phyloP scores from a whole-genome alignment of 2,329 filamentous ascomycete species.

The Stagonosporopsis rhizophila region DNA sequence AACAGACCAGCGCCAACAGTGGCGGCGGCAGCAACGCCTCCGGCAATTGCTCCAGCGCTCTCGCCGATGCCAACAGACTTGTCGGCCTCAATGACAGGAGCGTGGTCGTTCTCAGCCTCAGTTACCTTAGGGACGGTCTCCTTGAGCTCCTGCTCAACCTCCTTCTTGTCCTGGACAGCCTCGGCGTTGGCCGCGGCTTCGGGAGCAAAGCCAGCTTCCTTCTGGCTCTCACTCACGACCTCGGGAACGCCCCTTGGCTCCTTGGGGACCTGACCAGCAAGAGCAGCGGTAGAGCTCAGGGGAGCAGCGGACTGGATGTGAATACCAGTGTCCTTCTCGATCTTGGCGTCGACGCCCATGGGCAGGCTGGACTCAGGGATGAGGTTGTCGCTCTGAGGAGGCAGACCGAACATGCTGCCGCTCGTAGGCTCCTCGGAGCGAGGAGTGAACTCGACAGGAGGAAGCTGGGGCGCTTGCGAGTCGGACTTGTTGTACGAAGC shows the following conservation, averaged over 20 bases:
- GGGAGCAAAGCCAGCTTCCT: constrained; percentile 67
- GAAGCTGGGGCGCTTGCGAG: constrained; percentile 56
- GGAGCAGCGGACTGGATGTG: constrained; percentile 54
- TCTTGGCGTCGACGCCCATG: constrained; percentile 60
- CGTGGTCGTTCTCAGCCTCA: constrained; percentile 51
- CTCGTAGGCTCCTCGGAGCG: constrained; percentile 53
- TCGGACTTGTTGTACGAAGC: constrained; percentile 86
- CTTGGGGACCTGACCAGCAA: constrained; percentile 55
- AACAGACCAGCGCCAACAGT: constrained; percentile 54
- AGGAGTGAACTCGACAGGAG: constrained; percentile 54
- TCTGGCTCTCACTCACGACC: constrained; percentile 75
- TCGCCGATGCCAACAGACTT: constrained; percentile 18
- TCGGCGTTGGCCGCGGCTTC: constrained; percentile 71
- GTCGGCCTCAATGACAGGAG: constrained; percentile 27
- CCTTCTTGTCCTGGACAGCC: constrained; percentile 74
- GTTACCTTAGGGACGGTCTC: constrained; percentile 68
- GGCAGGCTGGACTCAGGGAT: constrained; percentile 86
- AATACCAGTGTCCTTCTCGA: constrained; percentile 48
- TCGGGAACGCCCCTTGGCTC: constrained; percentile 59
- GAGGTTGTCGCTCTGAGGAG: constrained; percentile 64
- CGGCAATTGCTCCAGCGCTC: constrained; percentile 22
- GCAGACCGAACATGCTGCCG: constrained; percentile 55
- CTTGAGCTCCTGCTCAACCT: constrained; percentile 74
- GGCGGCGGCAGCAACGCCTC: constrained; percentile 45
- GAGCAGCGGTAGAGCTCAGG: constrained; percentile 54